Evolutionary conservation across 2,329 filamentous ascomycete genomes (phyloP).

Genomic region (Alternaria ventricosa): DNA sequence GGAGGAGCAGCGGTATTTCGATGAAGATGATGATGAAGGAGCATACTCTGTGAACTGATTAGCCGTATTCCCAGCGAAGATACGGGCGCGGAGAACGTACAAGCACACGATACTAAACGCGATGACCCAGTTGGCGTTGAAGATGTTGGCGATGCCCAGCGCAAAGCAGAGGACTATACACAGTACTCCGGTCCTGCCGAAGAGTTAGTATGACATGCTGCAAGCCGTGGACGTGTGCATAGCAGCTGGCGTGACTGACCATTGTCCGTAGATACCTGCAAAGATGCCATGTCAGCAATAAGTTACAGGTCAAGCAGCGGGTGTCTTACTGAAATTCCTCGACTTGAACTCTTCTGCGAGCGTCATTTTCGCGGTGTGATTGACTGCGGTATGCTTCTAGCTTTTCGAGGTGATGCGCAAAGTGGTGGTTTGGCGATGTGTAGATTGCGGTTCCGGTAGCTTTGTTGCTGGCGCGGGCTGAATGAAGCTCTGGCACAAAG

Average conservation of each 20-base stretch:
- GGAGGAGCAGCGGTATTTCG: slow-evolving; percentile 88
- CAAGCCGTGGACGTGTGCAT: neutral
- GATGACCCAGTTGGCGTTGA: slow-evolving; percentile 64
- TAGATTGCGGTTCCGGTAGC: slow-evolving; percentile 13
- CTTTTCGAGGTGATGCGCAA: slow-evolving; percentile 4
- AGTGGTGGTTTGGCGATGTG: slow-evolving; percentile 6
- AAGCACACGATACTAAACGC: slow-evolving; percentile 64
- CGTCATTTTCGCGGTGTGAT: slow-evolving; percentile 55
- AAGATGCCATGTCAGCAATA: slow-evolving; percentile 41
- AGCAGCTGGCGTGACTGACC: slow-evolving; percentile 56
- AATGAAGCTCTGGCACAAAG: slow-evolving; percentile 28
- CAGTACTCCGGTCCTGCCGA: slow-evolving; percentile 60
- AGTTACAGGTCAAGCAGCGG: slow-evolving; percentile 12
- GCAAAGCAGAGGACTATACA: slow-evolving; percentile 71
- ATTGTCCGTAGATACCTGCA: slow-evolving; percentile 72
- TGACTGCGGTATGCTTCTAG: neutral
- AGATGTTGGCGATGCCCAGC: slow-evolving; percentile 72
- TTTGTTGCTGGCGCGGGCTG: slow-evolving; percentile 34
- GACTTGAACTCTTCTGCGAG: slow-evolving; percentile 68
- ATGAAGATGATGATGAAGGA: slow-evolving; percentile 60
- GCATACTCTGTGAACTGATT: slow-evolving; percentile 48
- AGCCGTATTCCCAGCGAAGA: slow-evolving; percentile 1
- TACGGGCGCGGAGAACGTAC: slow-evolving; percentile 39
- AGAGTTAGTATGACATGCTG: slow-evolving; percentile 20
- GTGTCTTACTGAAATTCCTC: slow-evolving; percentile 68